phyloP scores from a whole-genome alignment of 305 asterid genomes.

The Fraxinus sp. region DNA sequence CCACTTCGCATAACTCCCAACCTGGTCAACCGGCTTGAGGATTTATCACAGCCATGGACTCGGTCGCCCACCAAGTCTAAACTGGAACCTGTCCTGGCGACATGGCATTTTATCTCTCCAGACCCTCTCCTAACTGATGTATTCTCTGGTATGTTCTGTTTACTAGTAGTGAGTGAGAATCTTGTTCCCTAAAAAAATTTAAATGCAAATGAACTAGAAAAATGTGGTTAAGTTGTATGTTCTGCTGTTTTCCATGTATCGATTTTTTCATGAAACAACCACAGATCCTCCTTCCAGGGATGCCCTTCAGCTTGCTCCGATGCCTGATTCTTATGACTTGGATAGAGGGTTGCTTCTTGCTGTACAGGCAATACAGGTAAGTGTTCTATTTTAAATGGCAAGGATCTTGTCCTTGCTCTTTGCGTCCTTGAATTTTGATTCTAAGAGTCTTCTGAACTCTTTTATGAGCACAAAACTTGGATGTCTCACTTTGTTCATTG shows the following conservation, averaged over 20 bases:
- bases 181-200: not conserved
- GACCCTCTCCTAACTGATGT: slow-evolving; percentile 56
- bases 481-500: slow-evolving; percentile 29
- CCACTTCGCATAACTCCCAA: slow-evolving; percentile 85
- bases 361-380: slow-evolving; percentile 95
- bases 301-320: slow-evolving; percentile 76
- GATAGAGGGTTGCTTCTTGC: slow-evolving; percentile 97
- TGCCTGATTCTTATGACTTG: slow-evolving; percentile 91
- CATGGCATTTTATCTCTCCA: slow-evolving; percentile 73
- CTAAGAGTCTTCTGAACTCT: slow-evolving; percentile 15
- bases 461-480: slow-evolving; percentile 20
- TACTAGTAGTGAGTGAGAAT: slow-evolving; percentile 28
- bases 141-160: slow-evolving; percentile 48
- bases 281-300: slow-evolving; percentile 83
- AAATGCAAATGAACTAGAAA: slow-evolving; percentile 8
- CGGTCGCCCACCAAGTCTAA: slow-evolving; percentile 98
- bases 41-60: slow-evolving; percentile 97
- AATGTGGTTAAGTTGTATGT: slow-evolving; percentile 8
- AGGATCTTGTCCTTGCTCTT: slow-evolving; percentile 13
- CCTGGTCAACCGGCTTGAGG: slow-evolving; percentile 75
- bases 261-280: slow-evolving; percentile 55
- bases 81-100: slow-evolving; percentile 81
- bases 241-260: slow-evolving; percentile 24
- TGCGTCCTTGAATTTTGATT: slow-evolving; percentile 16
- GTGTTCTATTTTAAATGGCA: slow-evolving; percentile 11